Conservation (phyloP, 768 basidiomycete species). For the Epithele typhae region DNA sequence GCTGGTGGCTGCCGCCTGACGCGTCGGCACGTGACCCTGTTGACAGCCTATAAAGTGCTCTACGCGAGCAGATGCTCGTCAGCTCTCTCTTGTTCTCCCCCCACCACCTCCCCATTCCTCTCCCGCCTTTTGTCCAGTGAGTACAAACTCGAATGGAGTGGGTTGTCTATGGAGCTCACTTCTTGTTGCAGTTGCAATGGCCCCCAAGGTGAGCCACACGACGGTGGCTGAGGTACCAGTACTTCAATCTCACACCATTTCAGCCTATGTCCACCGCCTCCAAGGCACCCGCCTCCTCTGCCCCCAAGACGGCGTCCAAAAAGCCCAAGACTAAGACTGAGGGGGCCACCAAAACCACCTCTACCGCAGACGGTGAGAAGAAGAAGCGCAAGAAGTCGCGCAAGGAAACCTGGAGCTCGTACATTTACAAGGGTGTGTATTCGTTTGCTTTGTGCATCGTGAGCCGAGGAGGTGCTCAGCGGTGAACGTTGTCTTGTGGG, state of each 20-base stretch:
- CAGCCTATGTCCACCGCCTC: constrained; percentile 49
- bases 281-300: constrained; percentile 50
- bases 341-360: constrained; percentile 41
- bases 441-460: too few species aligned
- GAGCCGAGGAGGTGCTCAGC: too few species aligned
- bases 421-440: constrained; percentile 78
- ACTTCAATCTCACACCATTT: constrained; percentile 1
- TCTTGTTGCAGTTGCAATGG: too few species aligned
- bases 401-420: constrained; percentile 81
- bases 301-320: constrained; percentile 36
- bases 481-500: too few species aligned
- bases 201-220: constrained; percentile 24
- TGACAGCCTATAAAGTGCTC: constrained; percentile 17
- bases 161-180: too few species aligned
- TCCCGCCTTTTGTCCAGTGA: too few species aligned
- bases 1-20: constrained; percentile 17
- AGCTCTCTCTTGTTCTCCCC: constrained; percentile 14
- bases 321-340: constrained; percentile 52
- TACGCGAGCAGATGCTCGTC: constrained; percentile 12
- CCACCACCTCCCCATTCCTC: constrained; percentile 11
- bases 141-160: too few species aligned
- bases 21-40: constrained; percentile 21
- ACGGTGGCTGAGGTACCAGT: neutral
- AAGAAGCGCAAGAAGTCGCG: constrained; percentile 78
- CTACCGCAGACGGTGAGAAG: constrained; percentile 60